Conservation (phyloP, 768 basidiomycete species). For the Clathrus columnatus region DNA sequence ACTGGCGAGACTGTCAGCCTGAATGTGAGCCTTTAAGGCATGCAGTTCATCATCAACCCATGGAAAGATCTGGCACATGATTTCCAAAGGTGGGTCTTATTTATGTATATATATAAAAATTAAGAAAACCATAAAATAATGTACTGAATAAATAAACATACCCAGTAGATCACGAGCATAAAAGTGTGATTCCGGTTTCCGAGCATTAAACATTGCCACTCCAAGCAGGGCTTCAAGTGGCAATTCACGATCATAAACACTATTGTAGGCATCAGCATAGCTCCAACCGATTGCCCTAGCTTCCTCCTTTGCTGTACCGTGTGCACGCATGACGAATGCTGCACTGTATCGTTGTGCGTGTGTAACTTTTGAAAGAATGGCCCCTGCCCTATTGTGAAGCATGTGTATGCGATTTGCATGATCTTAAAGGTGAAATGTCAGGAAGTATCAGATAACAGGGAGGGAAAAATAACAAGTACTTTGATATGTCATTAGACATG, state of each 20-base stretch:
- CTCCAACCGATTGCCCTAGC: constrained; percentile 27
- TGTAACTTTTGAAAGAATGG: constrained; percentile 23
- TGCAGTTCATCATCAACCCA: constrained; percentile 20
- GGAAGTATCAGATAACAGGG: not conserved
- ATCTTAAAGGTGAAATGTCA: constrained; percentile 15
- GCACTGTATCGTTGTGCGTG: constrained; percentile 24
- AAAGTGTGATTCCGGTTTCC: constrained; percentile 20
- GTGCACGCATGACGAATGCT: constrained; percentile 22
- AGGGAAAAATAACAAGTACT: constrained; percentile 13
- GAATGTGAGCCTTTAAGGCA: constrained; percentile 4
- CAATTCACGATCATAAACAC: constrained; percentile 23
- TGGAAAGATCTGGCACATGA: constrained; percentile 18
- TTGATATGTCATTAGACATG: constrained; percentile 22
- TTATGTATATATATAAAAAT: not conserved
- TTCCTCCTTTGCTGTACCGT: constrained; percentile 21
- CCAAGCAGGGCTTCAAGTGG: constrained; percentile 24
- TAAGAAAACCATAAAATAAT: not conserved
- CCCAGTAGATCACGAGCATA: constrained; percentile 18
- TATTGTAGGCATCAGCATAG: constrained; percentile 18
- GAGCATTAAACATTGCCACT: constrained; percentile 24
- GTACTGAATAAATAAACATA: constrained; percentile 12
- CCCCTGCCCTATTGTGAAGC: constrained; percentile 18
- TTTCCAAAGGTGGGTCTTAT: constrained; percentile 21
- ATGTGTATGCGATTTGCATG: constrained; percentile 21
- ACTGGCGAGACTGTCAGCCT: constrained; percentile 6